These are phyloP conservation scores for Exophiala viscosa DNA, from an alignment of 2,329 filamentous ascomycete genomes.

Conservation along the genomic window DNA sequence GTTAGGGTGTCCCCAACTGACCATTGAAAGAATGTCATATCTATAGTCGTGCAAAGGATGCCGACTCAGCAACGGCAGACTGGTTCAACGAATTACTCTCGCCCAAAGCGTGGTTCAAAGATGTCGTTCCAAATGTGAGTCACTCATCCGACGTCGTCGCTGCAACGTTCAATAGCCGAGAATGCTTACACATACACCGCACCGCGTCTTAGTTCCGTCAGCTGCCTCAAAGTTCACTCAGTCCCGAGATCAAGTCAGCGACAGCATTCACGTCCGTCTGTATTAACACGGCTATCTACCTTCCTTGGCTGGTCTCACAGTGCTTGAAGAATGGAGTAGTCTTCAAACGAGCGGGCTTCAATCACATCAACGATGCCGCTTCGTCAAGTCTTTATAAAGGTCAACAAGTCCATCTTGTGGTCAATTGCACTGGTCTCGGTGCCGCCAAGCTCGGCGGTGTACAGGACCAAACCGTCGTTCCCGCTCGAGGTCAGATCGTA, in stretches of 20 bases:
- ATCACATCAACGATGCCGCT: slow-evolving; percentile 69
- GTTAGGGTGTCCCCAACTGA: too few species aligned
- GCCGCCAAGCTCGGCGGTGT: slow-evolving; percentile 77
- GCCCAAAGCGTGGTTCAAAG: slow-evolving; percentile 68
- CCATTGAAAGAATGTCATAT: slow-evolving; percentile 47
- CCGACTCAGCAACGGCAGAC: slow-evolving; percentile 49
- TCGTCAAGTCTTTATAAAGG: slow-evolving; percentile 61
- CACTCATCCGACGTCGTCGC: background rate
- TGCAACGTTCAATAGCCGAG: too few species aligned
- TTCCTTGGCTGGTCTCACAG: slow-evolving; percentile 78
- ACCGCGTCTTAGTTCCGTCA: slow-evolving; percentile 53
- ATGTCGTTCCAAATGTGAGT: slow-evolving; percentile 64
- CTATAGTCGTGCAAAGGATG: slow-evolving; percentile 63
- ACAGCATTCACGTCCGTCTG: slow-evolving; percentile 79
- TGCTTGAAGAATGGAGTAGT: slow-evolving; percentile 70
- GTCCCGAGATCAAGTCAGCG: slow-evolving; percentile 64
- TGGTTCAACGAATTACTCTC: slow-evolving; percentile 66
- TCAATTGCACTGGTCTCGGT: slow-evolving; percentile 82
- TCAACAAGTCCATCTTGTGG: slow-evolving; percentile 60
- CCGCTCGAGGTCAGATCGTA: slow-evolving; percentile 78
- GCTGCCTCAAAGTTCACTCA: slow-evolving; percentile 56
- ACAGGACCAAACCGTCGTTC: slow-evolving; percentile 66
- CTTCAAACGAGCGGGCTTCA: slow-evolving; percentile 60
- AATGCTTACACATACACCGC: too few species aligned
- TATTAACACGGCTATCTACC: slow-evolving; percentile 85